These are phyloP conservation scores for Pleomassaria siparia DNA, from an alignment of 2,329 filamentous ascomycete species.

Conservation along the genomic window DNA sequence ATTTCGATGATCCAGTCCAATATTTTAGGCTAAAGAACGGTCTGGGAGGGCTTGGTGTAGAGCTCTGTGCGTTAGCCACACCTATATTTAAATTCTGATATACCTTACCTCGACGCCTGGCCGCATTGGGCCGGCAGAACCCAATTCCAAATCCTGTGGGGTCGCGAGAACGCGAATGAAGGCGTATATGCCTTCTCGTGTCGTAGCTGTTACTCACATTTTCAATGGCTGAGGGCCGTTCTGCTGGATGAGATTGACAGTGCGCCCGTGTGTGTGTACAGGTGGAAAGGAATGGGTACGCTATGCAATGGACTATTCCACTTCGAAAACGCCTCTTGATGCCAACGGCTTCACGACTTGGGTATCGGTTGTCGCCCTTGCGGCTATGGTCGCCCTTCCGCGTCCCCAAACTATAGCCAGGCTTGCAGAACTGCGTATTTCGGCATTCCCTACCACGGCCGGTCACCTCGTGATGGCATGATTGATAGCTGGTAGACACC, in stretches of 20 bases:
- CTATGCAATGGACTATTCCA: constrained; percentile 8
- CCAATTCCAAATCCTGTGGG: constrained; percentile 16
- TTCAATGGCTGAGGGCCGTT: constrained; percentile 26
- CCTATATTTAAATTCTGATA: constrained; percentile 24
- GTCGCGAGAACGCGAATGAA: constrained; percentile 2
- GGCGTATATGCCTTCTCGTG: constrained; percentile 6
- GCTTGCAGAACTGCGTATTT: constrained; percentile 4
- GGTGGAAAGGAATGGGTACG: constrained; percentile 9
- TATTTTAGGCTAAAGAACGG: constrained; percentile 31
- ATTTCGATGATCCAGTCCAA: constrained; percentile 19
- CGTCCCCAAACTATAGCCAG: constrained; percentile 5
- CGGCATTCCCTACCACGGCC: constrained; percentile 11
- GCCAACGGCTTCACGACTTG: constrained; percentile 8
- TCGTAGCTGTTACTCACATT: constrained; percentile 12
- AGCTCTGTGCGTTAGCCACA: constrained; percentile 21
- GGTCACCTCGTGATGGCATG: constrained; percentile 10
- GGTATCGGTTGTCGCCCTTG: not conserved
- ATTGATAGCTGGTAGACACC: constrained; percentile 8
- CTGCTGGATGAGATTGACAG: constrained; percentile 26
- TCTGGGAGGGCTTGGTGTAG: constrained; percentile 20
- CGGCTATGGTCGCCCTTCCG: not conserved
- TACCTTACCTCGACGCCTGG: constrained; percentile 12
- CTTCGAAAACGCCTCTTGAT: constrained; percentile 1
- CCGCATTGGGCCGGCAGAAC: constrained; percentile 11
- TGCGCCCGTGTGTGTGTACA: constrained; percentile 18